Conservation (phyloP, 768 basidiomycete species). For the Hygrophorus russula region DNA sequence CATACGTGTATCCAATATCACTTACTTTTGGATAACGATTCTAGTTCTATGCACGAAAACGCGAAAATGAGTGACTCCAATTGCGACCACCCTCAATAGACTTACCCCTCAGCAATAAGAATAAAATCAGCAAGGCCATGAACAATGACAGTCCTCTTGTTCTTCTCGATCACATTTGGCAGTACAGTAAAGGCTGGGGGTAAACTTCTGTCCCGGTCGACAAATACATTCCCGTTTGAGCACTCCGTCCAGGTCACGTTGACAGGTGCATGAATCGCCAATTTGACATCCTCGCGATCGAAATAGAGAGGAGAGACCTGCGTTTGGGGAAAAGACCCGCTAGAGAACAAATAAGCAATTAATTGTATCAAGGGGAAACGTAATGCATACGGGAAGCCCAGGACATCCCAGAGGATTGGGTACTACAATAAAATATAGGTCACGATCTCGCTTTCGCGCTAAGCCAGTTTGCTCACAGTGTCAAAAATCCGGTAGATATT, state of each 20-base stretch:
- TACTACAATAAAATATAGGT: constrained; percentile 17
- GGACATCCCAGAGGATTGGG: constrained; percentile 69
- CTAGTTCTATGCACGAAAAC: constrained; percentile 32
- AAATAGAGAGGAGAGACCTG: constrained; percentile 61
- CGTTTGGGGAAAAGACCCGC: constrained; percentile 38
- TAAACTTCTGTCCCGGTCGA: constrained; percentile 44
- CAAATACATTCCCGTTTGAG: constrained; percentile 48
- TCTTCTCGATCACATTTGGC: constrained; percentile 71
- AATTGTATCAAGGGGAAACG: too few relatives aligned
- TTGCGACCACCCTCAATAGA: too few relatives aligned
- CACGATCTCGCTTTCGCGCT: background rate
- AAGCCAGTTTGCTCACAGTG: constrained; percentile 24
- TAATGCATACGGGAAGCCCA: constrained; percentile 51
- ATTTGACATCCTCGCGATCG: constrained; percentile 55
- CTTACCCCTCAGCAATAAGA: constrained; percentile 48
- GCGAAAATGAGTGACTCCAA: too few relatives aligned
- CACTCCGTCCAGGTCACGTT: constrained; percentile 56
- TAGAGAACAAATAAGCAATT: too few relatives aligned
- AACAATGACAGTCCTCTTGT: constrained; percentile 50
- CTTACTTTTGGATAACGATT: constrained; percentile 57
- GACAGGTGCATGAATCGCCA: constrained; percentile 58
- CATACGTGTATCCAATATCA: background rate
- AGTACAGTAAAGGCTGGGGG: constrained; percentile 57
- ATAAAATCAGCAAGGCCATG: constrained; percentile 69
- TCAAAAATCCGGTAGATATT: constrained; percentile 72